Conservation (phyloP, 2,329 filamentous ascomycete species). For the Trichocomaceae sp. region DNA sequence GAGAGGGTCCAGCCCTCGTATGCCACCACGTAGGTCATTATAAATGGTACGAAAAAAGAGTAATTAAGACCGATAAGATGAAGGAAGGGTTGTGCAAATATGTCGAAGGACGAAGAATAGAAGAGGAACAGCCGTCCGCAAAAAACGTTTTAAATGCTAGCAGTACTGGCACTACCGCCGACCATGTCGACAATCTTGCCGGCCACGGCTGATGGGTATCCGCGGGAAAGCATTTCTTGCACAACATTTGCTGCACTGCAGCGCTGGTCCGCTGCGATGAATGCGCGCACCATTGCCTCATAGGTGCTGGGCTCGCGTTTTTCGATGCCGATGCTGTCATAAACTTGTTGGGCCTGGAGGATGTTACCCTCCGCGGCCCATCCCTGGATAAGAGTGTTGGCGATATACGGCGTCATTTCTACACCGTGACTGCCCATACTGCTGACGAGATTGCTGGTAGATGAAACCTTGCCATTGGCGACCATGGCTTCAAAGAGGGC, state of each 20-base stretch:
- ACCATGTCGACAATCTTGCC: slow-evolving; percentile 92
- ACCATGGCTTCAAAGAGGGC: slow-evolving; percentile 96
- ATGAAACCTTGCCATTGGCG: slow-evolving; percentile 77
- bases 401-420: slow-evolving; percentile 92
- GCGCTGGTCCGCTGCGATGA: slow-evolving; percentile 74
- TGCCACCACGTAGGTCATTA: slow-evolving; percentile 11
- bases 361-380: slow-evolving; percentile 85
- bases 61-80: not conserved
- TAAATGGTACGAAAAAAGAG: slow-evolving; percentile 9
- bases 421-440: slow-evolving; percentile 70
- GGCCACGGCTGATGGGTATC: slow-evolving; percentile 85
- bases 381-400: slow-evolving; percentile 94
- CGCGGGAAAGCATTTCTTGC: slow-evolving; percentile 80
- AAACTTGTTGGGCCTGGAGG: slow-evolving; percentile 68
- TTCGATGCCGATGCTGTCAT: slow-evolving; percentile 66
- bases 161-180: slow-evolving; percentile 35
- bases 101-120: not conserved
- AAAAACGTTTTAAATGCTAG: not conserved
- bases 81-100: not conserved
- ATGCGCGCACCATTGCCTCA: slow-evolving; percentile 95
- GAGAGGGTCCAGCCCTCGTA: slow-evolving; percentile 13
- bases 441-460: slow-evolving; percentile 65
- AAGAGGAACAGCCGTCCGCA: slow-evolving; percentile 11
- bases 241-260: slow-evolving; percentile 70
- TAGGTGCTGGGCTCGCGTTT: slow-evolving; percentile 96